A percentile compares a stretch with the other conserved stretches of the same genome.
phyloP scores from a whole-genome alignment of 176 grass and related monocot species.

The Eragrostis nindensis region DNA sequence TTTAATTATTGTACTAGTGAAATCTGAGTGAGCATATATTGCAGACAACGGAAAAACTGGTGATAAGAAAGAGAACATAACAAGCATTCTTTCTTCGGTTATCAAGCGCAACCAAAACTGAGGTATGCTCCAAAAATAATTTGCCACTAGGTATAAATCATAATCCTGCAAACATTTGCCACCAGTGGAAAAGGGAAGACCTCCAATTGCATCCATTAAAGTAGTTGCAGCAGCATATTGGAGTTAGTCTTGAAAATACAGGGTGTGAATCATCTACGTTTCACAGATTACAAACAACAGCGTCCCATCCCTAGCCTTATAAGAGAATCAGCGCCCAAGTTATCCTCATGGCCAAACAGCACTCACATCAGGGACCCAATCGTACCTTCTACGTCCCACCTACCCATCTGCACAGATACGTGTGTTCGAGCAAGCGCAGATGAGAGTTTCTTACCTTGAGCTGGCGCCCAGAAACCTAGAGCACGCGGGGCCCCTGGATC shows the following conservation, averaged over 20 bases:
- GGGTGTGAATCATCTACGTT: not conserved
- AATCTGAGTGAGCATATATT: not conserved
- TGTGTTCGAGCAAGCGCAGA: not conserved
- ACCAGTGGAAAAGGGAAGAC: not conserved
- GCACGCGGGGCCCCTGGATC: not conserved
- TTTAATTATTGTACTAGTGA: not conserved
- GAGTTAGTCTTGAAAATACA: not conserved
- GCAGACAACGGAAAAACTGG: not conserved
- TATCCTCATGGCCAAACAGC: not conserved
- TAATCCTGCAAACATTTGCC: not conserved
- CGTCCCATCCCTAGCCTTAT: not conserved
- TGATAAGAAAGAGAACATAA: not conserved
- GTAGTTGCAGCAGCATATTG: not conserved
- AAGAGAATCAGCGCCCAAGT: not conserved
- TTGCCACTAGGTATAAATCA: too few relatives aligned
- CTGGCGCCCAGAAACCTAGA: not conserved
- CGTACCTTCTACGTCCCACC: not conserved
- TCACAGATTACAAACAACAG: not conserved
- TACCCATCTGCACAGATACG: not conserved
- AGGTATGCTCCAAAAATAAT: not conserved
- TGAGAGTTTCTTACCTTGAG: not conserved
- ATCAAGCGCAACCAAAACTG: not conserved
- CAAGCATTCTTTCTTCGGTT: not conserved
- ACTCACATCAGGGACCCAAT: not conserved
- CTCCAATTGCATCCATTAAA: not conserved